Percentiles rank a stretch among this genome's conserved stretches.
Evolutionary conservation across 805 yeast genomes (phyloP).

Genomic region (Lachancea fermentati): DNA sequence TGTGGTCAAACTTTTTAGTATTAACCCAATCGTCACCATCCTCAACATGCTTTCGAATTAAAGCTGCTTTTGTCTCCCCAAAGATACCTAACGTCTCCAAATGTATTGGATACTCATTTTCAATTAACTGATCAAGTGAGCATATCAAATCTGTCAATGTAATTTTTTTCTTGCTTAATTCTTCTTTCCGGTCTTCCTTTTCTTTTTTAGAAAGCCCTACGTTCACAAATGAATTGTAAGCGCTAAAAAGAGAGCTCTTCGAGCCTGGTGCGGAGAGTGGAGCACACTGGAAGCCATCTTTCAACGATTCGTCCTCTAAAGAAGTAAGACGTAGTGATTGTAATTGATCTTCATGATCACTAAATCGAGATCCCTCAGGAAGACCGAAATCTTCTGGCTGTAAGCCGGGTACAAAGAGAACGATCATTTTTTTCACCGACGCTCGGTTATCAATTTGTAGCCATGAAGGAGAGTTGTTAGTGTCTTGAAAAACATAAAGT

Average conservation of each 20-base stretch:
- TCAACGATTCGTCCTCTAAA: constrained; percentile 6
- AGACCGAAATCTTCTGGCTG: constrained; percentile 40
- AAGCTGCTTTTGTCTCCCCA: constrained; percentile 11
- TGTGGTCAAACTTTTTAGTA: constrained; percentile 48
- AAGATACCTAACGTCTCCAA: constrained; percentile 26
- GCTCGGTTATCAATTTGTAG: constrained; percentile 42
- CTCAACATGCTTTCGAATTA: constrained; percentile 4
- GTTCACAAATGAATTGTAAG: constrained; percentile 48
- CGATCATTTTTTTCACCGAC: constrained; percentile 48
- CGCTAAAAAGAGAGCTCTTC: constrained; percentile 48
- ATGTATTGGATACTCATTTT: constrained; percentile 59
- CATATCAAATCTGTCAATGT: constrained; percentile 50
- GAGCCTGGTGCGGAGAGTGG: constrained; percentile 65
- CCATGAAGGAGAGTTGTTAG: constrained; percentile 43
- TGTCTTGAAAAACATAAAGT: constrained; percentile 38
- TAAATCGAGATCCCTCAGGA: constrained; percentile 16
- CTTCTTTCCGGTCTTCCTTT: constrained; percentile 35
- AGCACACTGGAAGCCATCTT: constrained; percentile 24
- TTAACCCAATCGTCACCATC: constrained; percentile 40
- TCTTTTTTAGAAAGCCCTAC: constrained; percentile 56
- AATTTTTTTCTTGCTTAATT: constrained; percentile 31
- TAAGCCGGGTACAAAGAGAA: constrained; percentile 63
- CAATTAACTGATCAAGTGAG: constrained; percentile 42
- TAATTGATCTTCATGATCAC: constrained; percentile 9
- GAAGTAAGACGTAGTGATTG: constrained; percentile 6